These are phyloP conservation scores for Yueomyces sp. DNA, from an alignment of 1,139 yeast genomes.

Conservation along the genomic window DNA sequence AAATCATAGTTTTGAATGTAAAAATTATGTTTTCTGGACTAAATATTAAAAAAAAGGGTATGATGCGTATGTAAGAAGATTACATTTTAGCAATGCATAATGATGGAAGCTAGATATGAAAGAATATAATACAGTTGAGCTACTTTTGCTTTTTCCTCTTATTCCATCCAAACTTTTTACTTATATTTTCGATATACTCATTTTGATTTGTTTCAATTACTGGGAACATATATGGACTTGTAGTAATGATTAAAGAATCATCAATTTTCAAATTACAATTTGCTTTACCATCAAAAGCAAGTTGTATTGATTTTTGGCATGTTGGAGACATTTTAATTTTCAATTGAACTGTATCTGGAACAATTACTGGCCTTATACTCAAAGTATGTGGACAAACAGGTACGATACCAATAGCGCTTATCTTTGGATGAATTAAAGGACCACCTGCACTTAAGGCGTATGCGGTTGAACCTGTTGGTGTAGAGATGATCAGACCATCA, in stretches of 20 bases:
- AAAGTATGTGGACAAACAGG: constrained; percentile 90
- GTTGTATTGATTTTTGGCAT: constrained; percentile 75
- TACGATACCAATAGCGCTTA: constrained; percentile 76
- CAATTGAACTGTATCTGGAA: constrained; percentile 77
- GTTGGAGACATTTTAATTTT: constrained; percentile 60
- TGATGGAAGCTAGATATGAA: not conserved
- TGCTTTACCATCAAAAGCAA: constrained; percentile 80
- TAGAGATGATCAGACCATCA: constrained; percentile 77
- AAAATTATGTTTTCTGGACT: too few species aligned
- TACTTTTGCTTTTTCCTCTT: constrained; percentile 73
- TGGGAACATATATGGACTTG: constrained; percentile 77
- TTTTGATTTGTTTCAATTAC: constrained; percentile 65
- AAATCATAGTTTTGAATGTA: too few species aligned
- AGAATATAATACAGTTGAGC: constrained; percentile 22
- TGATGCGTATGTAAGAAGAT: too few species aligned
- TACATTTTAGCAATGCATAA: too few species aligned
- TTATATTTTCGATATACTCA: constrained; percentile 75
- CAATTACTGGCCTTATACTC: constrained; percentile 73
- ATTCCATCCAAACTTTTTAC: constrained; percentile 80
- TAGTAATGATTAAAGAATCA: constrained; percentile 63
- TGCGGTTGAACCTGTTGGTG: constrained; percentile 91
- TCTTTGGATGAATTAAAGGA: constrained; percentile 78
- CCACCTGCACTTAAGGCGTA: constrained; percentile 91
- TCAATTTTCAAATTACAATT: constrained; percentile 62
- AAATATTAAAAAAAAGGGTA: too few species aligned